Evolutionary conservation across 2,329 filamentous ascomycete genomes (phyloP), one percentile per base, ranked within the genome.

Genomic region (Chaetomiaceae sp.): DNA sequence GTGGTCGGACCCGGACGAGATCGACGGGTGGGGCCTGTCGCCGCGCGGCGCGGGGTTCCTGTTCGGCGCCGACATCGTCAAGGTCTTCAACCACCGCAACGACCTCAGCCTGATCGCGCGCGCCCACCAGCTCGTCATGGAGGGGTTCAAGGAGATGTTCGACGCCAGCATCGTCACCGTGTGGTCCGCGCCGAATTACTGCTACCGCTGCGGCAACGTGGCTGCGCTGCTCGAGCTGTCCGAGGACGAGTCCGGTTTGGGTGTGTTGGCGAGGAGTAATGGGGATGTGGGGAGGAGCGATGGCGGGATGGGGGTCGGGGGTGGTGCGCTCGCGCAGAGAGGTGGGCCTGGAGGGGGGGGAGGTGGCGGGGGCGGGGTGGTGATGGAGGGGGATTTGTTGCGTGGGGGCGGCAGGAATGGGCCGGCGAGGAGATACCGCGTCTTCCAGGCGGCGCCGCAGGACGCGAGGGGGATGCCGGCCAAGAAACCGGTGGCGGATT

Each of bases 101-200:
- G 89, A 96, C 64, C 78, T 99, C 23, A 89, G 86, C 19, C 78
- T 99, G 46, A 93, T 99, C 58, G 93, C 92, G 16, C 83, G 93
- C 49, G 93, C 93, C 1, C 93, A 99, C 66, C 93, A 99, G 68
- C 82, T 99, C 19, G 93, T 99, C 58, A 99, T 97, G 93, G 93
- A 99, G 68, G 93, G 93, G 0, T 99, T 96, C 70, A 97, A 97
- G 72, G 93, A 97, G 68, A 97, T 97, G 91, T 99, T 97, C 64
- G 89, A 96, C 65, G 86, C 84, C 13, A 89, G 85, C 42, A 96
- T 99, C 57, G 93, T 97, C 37, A 99, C 93, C 0, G 93, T 99
- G n/a, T 99, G 93, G 92, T 95, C 88, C 0, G 91, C 91, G 9
- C 91, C 91, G 1, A 96, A 96, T 68, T 96, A 96, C 74, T 96